Base-by-base conservation (phyloP, 2,329 filamentous ascomycete genomes). In the Xylariaceae sp. region DNA sequence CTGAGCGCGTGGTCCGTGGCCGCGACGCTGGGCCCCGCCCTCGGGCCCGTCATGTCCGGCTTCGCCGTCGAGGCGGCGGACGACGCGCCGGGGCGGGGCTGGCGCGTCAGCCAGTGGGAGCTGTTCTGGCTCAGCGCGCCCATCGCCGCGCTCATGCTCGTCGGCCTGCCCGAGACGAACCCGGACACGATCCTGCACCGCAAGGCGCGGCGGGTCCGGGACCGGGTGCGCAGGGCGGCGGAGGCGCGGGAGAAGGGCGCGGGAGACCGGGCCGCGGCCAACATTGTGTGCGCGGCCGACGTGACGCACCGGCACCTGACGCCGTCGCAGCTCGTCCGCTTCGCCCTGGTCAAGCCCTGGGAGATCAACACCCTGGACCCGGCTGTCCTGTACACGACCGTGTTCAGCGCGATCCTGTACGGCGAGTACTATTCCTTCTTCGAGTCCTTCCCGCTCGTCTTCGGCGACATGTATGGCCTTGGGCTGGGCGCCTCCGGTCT, bases 401-500 rank as follows among this genome's bases (percentile, higher is more conserved):
- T 68, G 2, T 74, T 73, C 47, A 65, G 63, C 8, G 61, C 62
- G 3, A 55, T 73, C 17, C 56, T 64, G 19, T 75, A 71, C 42
- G 64, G 57, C 11, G 63, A 56, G 13, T 64, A 64, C 42, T 74
- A 74, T 47, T 65, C 65, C 13, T 74, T 69, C 61, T 73, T 73
- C 53, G 69, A 73, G 41, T 64, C 61, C 1, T 73, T 74, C 45
- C 70, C 70, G 1, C 54, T 72, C 7, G 69, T 73, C 39, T 75
- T 70, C 51, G 52, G 57, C 12, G 55, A 56, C 13, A 55, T 66
- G 37, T 73, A 75, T 53, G 54, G 57, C 29, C 72, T 75, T 60
- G 66, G 61, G 48, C 54, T 69, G 2, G 66, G 66, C 9, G 49
- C 66, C 31, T 56, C 63, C 24, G 67, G 69, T 4, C 49, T 72